These are phyloP conservation scores for Microbotryum violaceum DNA, from an alignment of 1,284 basidiomycete genomes.

Conservation along the genomic window DNA sequence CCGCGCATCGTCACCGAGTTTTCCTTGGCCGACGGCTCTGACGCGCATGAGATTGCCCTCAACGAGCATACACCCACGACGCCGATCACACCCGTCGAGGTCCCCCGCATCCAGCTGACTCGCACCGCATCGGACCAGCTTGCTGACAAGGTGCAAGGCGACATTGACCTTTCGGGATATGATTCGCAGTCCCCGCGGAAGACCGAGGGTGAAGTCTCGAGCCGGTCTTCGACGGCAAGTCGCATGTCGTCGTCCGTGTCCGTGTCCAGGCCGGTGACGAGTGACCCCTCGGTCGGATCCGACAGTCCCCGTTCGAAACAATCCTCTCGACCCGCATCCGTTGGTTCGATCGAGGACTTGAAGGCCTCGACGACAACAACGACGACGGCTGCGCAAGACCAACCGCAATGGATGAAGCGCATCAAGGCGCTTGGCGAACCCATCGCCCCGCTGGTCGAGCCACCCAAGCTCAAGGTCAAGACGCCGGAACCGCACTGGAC, in stretches of 20 bases:
- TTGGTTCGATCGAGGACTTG: too few relatives aligned
- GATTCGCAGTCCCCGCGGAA: too few relatives aligned
- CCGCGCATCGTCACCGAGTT: too few relatives aligned
- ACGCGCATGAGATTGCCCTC: too few relatives aligned
- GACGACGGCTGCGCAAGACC: constrained; percentile 7
- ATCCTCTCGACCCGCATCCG: too few relatives aligned
- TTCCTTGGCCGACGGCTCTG: too few relatives aligned
- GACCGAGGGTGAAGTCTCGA: too few relatives aligned
- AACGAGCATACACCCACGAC: not conserved
- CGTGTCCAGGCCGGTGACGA: not conserved
- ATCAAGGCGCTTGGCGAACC: constrained; percentile 23
- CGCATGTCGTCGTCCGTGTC: not conserved
- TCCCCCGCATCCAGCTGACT: constrained; percentile 21
- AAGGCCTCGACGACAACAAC: not conserved
- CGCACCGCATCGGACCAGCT: constrained; percentile 24
- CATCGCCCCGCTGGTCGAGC: constrained; percentile 8
- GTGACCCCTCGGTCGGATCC: not conserved
- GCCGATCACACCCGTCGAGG: not conserved
- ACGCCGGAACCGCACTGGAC: constrained; percentile 19
- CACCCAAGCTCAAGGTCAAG: not conserved
- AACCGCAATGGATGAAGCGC: constrained; percentile 22
- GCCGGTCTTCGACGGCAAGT: too few relatives aligned
- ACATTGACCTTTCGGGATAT: constrained; percentile 12
- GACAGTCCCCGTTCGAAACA: too few relatives aligned
- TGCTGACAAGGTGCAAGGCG: constrained; percentile 8